Percentiles rank a stretch among this genome's conserved stretches.
Conservation (phyloP, 73 alveolate species). For the Tetrahymena malaccensis region DNA sequence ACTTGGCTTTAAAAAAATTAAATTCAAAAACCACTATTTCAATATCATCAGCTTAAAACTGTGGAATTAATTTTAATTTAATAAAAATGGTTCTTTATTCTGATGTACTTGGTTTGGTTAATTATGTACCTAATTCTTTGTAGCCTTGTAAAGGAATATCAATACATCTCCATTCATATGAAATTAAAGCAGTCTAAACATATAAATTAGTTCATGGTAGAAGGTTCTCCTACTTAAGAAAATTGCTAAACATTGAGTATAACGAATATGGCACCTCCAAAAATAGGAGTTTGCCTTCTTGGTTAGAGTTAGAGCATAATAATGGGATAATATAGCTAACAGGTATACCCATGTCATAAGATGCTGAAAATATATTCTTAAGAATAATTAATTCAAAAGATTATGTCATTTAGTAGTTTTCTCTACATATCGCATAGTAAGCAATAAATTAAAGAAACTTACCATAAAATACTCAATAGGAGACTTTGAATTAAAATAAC, state of each 20-base stretch:
- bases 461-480: neutral
- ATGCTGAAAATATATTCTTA: neutral
- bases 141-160: neutral
- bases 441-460: neutral
- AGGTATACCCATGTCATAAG: neutral
- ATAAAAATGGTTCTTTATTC: neutral
- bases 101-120: neutral
- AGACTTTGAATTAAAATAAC: too few relatives aligned
- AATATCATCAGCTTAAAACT: neutral
- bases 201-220: neutral
- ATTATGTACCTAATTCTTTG: neutral
- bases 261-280: neutral
- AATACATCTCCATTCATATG: neutral
- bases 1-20: neutral
- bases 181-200: neutral
- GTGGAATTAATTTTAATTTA: neutral
- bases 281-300: neutral
- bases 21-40: neutral
- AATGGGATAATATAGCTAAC: neutral
- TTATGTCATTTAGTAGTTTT: neutral
- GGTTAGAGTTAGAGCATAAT: neutral
- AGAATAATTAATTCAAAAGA: neutral
- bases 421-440: neutral
- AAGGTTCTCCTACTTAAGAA: neutral
- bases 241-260: neutral